These are phyloP conservation scores for Spatholobus suberectus DNA, from an alignment of 306 rosid species.

Conservation along the genomic window DNA sequence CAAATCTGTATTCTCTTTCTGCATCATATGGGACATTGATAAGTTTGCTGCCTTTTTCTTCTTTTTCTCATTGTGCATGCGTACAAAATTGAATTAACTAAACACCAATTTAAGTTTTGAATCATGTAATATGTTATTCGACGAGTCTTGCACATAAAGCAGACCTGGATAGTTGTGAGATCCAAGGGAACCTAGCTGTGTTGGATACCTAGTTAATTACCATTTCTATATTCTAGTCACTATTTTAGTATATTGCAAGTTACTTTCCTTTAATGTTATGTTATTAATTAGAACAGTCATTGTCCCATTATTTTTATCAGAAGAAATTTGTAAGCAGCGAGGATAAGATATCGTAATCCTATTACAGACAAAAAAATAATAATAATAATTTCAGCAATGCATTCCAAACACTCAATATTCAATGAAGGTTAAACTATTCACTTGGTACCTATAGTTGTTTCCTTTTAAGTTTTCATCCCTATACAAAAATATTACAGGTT, in stretches of 20 bases:
- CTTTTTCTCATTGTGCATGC: neutral
- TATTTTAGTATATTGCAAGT: neutral
- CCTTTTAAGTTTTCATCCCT: no score
- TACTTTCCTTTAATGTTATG: neutral
- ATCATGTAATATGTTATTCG: neutral
- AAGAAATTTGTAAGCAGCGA: neutral
- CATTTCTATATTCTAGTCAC: neutral
- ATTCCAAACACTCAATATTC: neutral
- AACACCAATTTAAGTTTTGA: no score
- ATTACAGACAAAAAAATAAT: neutral
- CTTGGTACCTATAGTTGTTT: no score
- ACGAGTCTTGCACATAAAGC: neutral
- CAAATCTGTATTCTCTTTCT: conserved; percentile 78
- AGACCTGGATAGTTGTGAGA: neutral
- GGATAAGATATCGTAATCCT: neutral
- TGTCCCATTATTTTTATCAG: neutral
- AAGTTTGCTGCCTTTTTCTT: neutral
- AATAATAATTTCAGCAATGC: neutral
- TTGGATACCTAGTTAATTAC: neutral
- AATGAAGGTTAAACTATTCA: no score
- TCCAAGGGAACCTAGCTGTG: neutral
- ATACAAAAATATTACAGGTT: no score
- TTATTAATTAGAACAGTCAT: neutral
- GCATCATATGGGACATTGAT: conserved; percentile 48
- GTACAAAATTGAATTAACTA: conserved; percentile 2